A percentile compares a stretch with the other conserved stretches of the same genome.
Evolutionary conservation across 2,329 filamentous ascomycete species (phyloP).

Genomic region (Penicillium sp.): DNA sequence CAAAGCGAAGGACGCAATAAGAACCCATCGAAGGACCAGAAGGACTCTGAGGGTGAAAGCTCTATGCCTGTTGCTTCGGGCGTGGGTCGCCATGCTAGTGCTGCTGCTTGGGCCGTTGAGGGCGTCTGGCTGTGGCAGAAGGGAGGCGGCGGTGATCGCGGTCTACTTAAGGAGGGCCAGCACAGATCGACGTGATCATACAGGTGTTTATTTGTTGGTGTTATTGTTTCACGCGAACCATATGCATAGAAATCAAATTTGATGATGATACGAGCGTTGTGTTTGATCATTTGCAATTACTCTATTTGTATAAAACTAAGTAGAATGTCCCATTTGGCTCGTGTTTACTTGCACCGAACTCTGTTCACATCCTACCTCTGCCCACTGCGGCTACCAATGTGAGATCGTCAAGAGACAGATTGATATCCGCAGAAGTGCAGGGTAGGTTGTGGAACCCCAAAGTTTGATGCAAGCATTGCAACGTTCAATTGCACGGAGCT

Average conservation of each 20-base stretch:
- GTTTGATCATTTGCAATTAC: neutral
- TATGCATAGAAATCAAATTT: neutral
- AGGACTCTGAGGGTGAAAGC: neutral
- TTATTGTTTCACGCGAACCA: neutral
- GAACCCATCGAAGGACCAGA: neutral
- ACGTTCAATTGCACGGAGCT: conserved; percentile 14
- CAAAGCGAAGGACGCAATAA: conserved; percentile 31
- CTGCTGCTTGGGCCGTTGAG: conserved; percentile 81
- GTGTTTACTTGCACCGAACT: conserved; percentile 8
- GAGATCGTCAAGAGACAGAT: conserved; percentile 23
- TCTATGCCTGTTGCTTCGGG: conserved; percentile 24
- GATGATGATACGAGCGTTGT: neutral
- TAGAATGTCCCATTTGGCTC: conserved; percentile 23
- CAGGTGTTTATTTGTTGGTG: no score
- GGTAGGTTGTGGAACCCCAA: conserved; percentile 11
- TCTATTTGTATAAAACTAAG: neutral
- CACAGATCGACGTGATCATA: conserved; percentile 29
- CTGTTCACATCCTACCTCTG: conserved; percentile 6
- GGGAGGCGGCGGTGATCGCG: conserved; percentile 58
- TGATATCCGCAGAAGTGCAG: conserved; percentile 16
- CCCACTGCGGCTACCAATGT: conserved; percentile 17
- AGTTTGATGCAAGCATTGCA: conserved; percentile 14
- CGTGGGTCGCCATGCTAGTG: conserved; percentile 68
- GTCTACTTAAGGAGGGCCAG: conserved; percentile 39
- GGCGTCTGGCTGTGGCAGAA: conserved; percentile 85